phyloP scores from a whole-genome alignment of 345 rosid genomes.

The Pugionium cornutum region DNA sequence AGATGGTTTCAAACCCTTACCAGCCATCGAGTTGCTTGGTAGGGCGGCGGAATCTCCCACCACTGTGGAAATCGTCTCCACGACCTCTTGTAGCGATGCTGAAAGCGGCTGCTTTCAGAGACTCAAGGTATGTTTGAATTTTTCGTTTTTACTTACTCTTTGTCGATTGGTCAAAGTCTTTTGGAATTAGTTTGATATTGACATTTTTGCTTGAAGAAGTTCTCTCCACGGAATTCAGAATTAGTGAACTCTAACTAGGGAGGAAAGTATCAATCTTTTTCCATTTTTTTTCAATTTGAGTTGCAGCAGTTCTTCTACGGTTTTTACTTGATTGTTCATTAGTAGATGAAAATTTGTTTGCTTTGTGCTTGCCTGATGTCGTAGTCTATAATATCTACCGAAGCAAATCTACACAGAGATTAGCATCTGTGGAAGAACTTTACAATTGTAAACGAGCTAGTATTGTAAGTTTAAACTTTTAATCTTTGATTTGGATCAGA shows the following conservation, averaged over 20 bases:
- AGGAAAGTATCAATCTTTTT: background rate
- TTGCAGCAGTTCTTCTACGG: too few species aligned
- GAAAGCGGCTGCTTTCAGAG: conserved; percentile 39
- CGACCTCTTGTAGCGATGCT: conserved; percentile 24
- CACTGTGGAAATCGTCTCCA: conserved; percentile 53
- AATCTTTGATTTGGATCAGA: too few species aligned
- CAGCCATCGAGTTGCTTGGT: conserved; percentile 67
- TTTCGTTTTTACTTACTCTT: background rate
- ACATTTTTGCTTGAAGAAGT: conserved; percentile 2
- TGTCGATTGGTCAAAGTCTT: conserved; percentile 18
- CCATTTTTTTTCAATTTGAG: too few species aligned
- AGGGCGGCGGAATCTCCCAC: conserved; percentile 45
- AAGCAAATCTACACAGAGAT: too few species aligned
- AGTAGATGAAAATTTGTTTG: too few species aligned
- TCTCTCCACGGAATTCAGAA: background rate
- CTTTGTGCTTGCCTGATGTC: too few species aligned
- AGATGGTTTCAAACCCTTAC: conserved; percentile 71
- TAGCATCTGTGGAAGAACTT: too few species aligned
- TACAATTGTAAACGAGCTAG: too few species aligned
- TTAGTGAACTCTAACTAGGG: too few species aligned
- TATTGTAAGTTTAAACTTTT: too few species aligned
- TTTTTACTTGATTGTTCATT: too few species aligned
- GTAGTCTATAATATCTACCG: too few species aligned
- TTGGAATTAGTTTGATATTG: conserved; percentile 13
- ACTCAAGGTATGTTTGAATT: conserved; percentile 55